A percentile compares a stretch with the other conserved stretches of the same genome.
Conservation (phyloP, 352 stramenopile genomes). For the Pythium utonaiense region DNA sequence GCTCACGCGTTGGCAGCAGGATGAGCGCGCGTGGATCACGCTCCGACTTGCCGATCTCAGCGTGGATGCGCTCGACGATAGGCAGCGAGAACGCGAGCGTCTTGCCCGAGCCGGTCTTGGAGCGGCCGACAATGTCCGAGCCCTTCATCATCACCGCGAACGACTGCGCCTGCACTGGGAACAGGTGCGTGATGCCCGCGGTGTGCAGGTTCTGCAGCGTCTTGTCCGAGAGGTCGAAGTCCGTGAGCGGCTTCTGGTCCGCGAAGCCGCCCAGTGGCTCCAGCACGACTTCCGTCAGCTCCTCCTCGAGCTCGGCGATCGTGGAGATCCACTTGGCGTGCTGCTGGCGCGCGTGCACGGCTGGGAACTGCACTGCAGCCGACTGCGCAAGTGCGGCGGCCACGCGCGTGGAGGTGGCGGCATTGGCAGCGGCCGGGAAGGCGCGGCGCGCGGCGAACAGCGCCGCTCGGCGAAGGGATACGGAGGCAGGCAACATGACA, state of each 20-base stretch:
- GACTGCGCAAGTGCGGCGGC: background rate
- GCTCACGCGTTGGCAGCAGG: conserved; percentile 95
- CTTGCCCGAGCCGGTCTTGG: conserved; percentile 95
- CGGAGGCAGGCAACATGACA: conserved; percentile 30
- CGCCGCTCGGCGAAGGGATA: conserved; percentile 28
- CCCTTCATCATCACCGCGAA: conserved; percentile 79
- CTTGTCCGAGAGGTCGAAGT: conserved; percentile 60
- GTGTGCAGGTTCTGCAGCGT: conserved; percentile 55
- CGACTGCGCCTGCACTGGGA: conserved; percentile 81
- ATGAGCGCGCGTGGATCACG: conserved; percentile 90
- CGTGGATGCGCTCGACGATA: conserved; percentile 69
- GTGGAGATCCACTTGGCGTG: conserved; percentile 12
- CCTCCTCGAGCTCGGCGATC: conserved; percentile 21
- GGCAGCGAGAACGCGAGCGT: conserved; percentile 93
- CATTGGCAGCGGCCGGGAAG: background rate
- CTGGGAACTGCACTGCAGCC: background rate
- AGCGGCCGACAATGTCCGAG: conserved; percentile 79
- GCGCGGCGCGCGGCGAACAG: conserved; percentile 10
- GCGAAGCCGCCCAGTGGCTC: conserved; percentile 59
- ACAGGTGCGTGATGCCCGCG: conserved; percentile 76
- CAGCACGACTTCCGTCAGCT: conserved; percentile 42
- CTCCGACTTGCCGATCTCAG: conserved; percentile 30
- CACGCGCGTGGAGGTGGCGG: background rate
- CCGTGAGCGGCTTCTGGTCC: conserved; percentile 64
- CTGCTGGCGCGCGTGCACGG: background rate